Percentiles rank a stretch among this genome's conserved stretches.
Evolutionary conservation across 1,284 basidiomycete species (phyloP).

Genomic region (Trichosporon asahii): DNA sequence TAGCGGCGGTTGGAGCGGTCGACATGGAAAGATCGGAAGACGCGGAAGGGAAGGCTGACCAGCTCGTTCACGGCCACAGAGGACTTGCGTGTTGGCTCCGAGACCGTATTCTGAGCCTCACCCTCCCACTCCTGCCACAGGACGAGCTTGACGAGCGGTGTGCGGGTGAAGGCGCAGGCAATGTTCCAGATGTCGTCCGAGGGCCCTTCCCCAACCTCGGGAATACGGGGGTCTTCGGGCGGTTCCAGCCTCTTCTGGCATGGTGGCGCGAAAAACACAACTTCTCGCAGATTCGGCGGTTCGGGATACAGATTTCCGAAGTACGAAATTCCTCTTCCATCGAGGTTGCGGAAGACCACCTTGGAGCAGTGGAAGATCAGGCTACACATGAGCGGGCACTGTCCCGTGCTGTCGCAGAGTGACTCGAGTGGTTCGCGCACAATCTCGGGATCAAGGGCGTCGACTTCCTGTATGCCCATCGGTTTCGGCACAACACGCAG

Average conservation of each 20-base stretch:
- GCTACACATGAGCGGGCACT: background rate
- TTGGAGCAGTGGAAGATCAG: background rate
- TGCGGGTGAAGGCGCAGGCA: background rate
- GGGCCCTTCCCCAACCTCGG: background rate
- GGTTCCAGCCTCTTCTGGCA: background rate
- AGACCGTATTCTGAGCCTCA: no score
- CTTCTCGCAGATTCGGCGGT: background rate
- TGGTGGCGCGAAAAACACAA: background rate
- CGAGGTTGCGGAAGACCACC: background rate
- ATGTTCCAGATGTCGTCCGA: background rate
- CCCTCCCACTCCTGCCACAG: background rate
- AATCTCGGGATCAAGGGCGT: background rate
- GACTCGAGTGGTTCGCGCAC: background rate
- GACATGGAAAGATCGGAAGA: background rate
- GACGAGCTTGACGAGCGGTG: background rate
- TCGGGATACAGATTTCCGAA: background rate
- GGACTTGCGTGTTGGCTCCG: no score
- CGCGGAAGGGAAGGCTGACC: background rate
- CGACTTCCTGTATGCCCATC: background rate
- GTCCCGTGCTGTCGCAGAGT: background rate
- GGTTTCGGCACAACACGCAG: background rate
- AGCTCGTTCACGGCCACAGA: background rate
- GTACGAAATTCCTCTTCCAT: background rate
- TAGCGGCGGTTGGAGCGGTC: background rate
- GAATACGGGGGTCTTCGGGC: background rate